Conservation (phyloP, 768 basidiomycete species). For the Auriscalpium orientale region DNA sequence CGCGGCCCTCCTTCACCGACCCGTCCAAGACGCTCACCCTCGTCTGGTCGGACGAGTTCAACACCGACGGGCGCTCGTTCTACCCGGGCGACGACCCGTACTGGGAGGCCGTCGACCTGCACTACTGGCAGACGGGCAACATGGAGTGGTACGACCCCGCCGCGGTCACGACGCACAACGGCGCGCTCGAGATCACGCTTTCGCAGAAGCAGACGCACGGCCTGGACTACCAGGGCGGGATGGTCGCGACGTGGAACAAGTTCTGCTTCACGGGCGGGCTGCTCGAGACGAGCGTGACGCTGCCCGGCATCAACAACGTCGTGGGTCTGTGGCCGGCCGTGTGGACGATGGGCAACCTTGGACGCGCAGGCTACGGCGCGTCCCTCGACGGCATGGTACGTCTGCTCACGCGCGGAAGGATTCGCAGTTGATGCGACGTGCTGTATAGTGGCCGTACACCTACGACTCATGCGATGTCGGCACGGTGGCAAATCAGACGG, state of each 20-base stretch:
- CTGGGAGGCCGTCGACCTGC: conserved; percentile 40
- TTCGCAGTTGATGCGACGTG: conserved; percentile 1
- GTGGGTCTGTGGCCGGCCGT: conserved; percentile 70
- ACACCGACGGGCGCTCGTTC: conserved; percentile 71
- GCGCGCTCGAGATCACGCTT: conserved; percentile 42
- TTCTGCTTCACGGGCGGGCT: conserved; percentile 92
- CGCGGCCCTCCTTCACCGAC: conserved; percentile 48
- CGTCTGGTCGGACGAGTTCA: conserved; percentile 88
- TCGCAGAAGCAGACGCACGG: conserved; percentile 57
- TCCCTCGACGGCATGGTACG: conserved; percentile 73
- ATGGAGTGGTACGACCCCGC: conserved; percentile 84
- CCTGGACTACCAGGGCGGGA: conserved; percentile 40
- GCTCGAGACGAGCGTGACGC: conserved; percentile 56
- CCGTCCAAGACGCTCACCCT: conserved; percentile 56
- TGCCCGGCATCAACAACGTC: conserved; percentile 63
- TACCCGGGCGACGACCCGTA: conserved; percentile 68
- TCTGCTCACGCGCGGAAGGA: background rate
- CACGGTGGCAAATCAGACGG: conserved; percentile 78
- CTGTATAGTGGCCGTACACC: conserved; percentile 65
- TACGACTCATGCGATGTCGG: conserved; percentile 90
- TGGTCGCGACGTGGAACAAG: conserved; percentile 55
- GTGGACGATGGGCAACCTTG: conserved; percentile 78
- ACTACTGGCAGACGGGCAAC: conserved; percentile 42
- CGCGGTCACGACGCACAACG: conserved; percentile 38
- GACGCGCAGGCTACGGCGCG: conserved; percentile 86